These are phyloP conservation scores for Sporothrix variecibatus DNA, from an alignment of 2,329 filamentous ascomycete species.

Conservation along the genomic window DNA sequence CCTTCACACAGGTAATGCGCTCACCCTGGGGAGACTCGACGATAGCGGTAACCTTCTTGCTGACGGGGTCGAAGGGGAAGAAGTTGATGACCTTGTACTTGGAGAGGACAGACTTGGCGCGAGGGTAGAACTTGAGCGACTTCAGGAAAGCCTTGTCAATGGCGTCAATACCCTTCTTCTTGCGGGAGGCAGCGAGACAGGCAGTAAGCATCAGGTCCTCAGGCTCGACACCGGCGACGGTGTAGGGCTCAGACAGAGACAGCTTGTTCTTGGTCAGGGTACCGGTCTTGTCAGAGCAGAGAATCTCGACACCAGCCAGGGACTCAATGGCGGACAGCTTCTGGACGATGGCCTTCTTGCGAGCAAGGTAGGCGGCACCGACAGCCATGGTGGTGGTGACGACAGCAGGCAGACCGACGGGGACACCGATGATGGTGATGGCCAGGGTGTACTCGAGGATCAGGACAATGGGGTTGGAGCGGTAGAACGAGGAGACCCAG, in stretches of 20 bases:
- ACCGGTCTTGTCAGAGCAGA: slow-evolving; percentile 93
- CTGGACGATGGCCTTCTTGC: slow-evolving; percentile 91
- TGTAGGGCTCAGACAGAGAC: slow-evolving; percentile 81
- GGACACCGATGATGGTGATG: slow-evolving; percentile 89
- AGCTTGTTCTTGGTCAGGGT: slow-evolving; percentile 95
- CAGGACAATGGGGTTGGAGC: slow-evolving; percentile 74
- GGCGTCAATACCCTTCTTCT: slow-evolving; percentile 93
- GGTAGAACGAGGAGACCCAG: slow-evolving; percentile 87
- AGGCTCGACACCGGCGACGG: slow-evolving; percentile 75
- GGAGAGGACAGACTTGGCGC: slow-evolving; percentile 75
- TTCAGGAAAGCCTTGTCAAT: slow-evolving; percentile 96
- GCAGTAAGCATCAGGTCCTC: slow-evolving; percentile 92
- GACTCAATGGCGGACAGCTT: slow-evolving; percentile 92
- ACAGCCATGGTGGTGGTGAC: slow-evolving; percentile 95
- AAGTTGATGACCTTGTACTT: slow-evolving; percentile 86
- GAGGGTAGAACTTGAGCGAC: slow-evolving; percentile 77
- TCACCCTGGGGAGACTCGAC: slow-evolving; percentile 83
- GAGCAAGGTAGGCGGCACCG: slow-evolving; percentile 85
- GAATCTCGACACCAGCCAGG: slow-evolving; percentile 87
- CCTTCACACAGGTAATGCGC: slow-evolving; percentile 86
- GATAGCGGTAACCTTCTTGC: slow-evolving; percentile 85
- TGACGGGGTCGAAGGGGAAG: slow-evolving; percentile 87
- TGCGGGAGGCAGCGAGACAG: slow-evolving; percentile 84
- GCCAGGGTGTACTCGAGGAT: slow-evolving; percentile 85
- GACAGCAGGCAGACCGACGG: slow-evolving; percentile 89